These are phyloP conservation scores for Yamagishiella unicocca DNA, from an alignment of 139 green algal species.

Conservation along the genomic window DNA sequence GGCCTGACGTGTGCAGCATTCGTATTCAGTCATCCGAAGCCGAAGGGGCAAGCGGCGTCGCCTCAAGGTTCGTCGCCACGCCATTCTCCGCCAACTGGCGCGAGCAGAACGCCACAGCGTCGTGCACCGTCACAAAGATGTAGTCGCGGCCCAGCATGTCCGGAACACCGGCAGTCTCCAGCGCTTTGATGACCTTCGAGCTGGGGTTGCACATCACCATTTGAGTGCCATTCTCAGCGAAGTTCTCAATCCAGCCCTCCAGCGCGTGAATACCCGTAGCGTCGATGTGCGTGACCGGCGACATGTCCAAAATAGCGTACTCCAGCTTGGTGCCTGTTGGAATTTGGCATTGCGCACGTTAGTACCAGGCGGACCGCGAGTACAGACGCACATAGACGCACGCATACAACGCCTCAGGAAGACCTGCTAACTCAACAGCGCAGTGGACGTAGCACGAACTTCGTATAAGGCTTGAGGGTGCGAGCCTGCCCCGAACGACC, in stretches of 20 bases:
- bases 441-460: no score
- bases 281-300: constrained; percentile 84
- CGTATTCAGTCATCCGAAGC: constrained; percentile 24
- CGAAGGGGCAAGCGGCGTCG: neutral
- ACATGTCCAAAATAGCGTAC: constrained; percentile 89
- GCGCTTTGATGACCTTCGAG: constrained; percentile 45
- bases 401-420: no score
- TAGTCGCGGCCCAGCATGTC: constrained; percentile 58
- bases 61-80: neutral
- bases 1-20: no score
- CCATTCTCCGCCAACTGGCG: constrained; percentile 40
- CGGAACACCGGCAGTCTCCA: constrained; percentile 53
- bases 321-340: constrained; percentile 30
- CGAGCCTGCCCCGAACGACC: no score
- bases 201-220: constrained; percentile 61
- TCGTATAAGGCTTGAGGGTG: no score
- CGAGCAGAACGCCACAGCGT: constrained; percentile 52
- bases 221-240: constrained; percentile 38
- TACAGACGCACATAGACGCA: no score
- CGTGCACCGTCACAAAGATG: constrained; percentile 64
- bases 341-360: no score
- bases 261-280: constrained; percentile 59
- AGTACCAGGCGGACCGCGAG: no score
- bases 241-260: constrained; percentile 41
- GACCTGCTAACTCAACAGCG: no score